Evolutionary conservation across 1,139 yeast genomes (phyloP), one percentile per base, ranked within the genome.

Genomic region (Pichia sp.): DNA sequence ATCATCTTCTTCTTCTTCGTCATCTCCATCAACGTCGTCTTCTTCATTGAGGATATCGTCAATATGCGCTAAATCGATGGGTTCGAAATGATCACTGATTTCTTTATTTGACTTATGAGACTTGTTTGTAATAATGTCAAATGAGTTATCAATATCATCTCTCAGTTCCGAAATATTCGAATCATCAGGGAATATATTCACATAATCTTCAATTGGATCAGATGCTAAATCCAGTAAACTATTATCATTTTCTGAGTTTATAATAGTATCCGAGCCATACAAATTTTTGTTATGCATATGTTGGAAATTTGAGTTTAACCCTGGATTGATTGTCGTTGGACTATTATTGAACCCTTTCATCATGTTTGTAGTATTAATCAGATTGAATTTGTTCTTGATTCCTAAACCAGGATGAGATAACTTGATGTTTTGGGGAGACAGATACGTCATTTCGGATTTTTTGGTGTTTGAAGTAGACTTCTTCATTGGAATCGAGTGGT

Each of bases 381-480:
- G 15, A 40, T 45, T 37, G 20, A 45, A 45, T 32, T 45, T 45
- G 14, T 40, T 31, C 10, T 36, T 42, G 17, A 45, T 33, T 14
- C 48, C 45, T 15, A 45, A 45, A n/a, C 48, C 48, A 4, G 48
- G 45, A 18, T 40, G 36, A 6, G 42, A 21, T n/a, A 45, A 12
- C 18, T 34, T 41, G 21, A 41, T 35, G 3, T 22, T 41, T 4
- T 28, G 31, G 9, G 5, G 12, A 18, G 35, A 8, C 19, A 33
- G 10, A n/a, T 15, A 18, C 7, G 7, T 24, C 15, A 11, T 5
- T n/a, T 24, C 10, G 12, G 22, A 12, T 7, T 11, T 12, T 4
- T 4, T 3, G 15, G 9, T 10, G 10, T 24, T 24, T 10, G 18
- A 18, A n/a, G 12, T n/a, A 2, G 19, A 24, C 20, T 21, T 32